These are phyloP conservation scores for Ophiostoma sp. DNA, from an alignment of 2,329 filamentous ascomycete genomes.

Conservation along the genomic window DNA sequence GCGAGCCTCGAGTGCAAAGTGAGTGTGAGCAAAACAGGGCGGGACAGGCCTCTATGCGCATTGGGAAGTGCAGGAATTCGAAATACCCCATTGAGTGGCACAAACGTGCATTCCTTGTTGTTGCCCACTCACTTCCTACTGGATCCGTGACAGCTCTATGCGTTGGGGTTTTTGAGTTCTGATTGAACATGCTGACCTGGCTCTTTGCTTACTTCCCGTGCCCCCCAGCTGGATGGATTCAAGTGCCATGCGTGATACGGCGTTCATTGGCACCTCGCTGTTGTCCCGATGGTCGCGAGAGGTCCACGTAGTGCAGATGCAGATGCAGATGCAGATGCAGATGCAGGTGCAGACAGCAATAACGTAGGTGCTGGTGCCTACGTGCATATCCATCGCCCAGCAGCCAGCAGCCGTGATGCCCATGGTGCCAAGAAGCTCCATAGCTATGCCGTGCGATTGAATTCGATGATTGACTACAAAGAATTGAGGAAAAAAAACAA, in stretches of 20 bases:
- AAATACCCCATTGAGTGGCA: no score
- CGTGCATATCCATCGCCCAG: no score
- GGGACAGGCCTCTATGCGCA: not conserved
- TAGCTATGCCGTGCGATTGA: not conserved
- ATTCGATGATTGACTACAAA: no score
- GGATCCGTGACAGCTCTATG: no score
- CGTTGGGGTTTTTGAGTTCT: no score
- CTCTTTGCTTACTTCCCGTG: no score
- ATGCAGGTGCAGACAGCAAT: not conserved
- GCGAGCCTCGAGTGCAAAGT: not conserved
- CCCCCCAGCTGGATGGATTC: no score
- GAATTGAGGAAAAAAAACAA: not conserved
- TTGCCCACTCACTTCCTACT: no score
- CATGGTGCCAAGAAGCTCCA: not conserved
- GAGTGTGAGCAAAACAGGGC: constrained; percentile 4
- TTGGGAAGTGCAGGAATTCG: not conserved
- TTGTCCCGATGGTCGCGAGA: not conserved
- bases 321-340: constrained; percentile 4
- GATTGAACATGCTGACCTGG: no score
- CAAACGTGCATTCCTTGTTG: no score
- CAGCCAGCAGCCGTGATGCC: no score
- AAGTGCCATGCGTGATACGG: no score
- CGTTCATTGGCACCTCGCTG: not conserved
- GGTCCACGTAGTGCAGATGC: constrained; percentile 6
- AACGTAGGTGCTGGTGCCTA: not conserved